These are phyloP conservation scores for Cercospora zeae-maydis DNA, from an alignment of 2,329 filamentous ascomycete genomes.

Conservation along the genomic window DNA sequence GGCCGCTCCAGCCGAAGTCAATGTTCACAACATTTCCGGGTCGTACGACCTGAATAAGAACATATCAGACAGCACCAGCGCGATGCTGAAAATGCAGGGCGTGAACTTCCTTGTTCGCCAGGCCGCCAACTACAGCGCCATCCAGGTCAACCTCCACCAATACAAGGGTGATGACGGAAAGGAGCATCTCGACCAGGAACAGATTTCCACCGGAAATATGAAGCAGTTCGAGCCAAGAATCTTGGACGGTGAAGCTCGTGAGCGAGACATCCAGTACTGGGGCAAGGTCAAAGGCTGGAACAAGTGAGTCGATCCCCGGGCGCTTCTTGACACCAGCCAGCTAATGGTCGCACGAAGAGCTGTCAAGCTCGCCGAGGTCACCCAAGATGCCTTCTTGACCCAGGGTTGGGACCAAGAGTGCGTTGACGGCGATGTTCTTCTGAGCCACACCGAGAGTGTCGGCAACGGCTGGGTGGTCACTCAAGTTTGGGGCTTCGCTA, in stretches of 20 bases:
- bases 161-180: constrained; percentile 46
- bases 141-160: constrained; percentile 61
- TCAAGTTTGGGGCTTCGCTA: constrained; percentile 51
- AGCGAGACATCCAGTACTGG: constrained; percentile 76
- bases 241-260: constrained; percentile 58
- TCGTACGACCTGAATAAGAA: constrained; percentile 72
- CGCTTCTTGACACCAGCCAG: neutral
- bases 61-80: constrained; percentile 66
- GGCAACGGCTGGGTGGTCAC: constrained; percentile 53
- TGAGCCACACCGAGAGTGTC: constrained; percentile 50
- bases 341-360: constrained; percentile 27
- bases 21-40: constrained; percentile 64
- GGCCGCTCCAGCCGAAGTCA: constrained; percentile 68
- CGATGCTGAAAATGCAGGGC: constrained; percentile 61
- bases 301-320: constrained; percentile 18
- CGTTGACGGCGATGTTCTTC: constrained; percentile 40
- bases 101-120: constrained; percentile 40
- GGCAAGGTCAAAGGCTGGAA: constrained; percentile 64
- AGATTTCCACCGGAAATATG: constrained; percentile 67
- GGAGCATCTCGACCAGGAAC: constrained; percentile 49
- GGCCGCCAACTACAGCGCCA: constrained; percentile 63
- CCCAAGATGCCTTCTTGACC: constrained; percentile 49
- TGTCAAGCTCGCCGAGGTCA: constrained; percentile 39
- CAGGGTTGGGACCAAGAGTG: constrained; percentile 59
- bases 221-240: constrained; percentile 59